phyloP scores from a whole-genome alignment of 768 basidiomycete genomes.

The Boletellus ananas region DNA sequence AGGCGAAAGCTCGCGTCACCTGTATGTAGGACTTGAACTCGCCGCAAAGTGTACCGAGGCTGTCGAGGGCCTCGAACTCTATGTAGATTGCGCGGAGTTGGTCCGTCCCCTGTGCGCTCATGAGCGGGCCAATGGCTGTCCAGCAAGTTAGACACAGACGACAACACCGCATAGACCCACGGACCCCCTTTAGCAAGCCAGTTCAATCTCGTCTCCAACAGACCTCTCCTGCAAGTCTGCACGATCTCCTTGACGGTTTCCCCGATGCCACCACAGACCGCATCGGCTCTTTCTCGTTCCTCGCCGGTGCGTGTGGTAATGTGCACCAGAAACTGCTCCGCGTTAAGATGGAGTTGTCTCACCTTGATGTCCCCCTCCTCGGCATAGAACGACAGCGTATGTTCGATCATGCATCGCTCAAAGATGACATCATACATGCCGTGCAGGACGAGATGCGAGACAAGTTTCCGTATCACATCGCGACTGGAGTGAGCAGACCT shows the following conservation, averaged over 20 bases:
- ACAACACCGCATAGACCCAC: slow-evolving; percentile 32
- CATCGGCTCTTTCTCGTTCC: slow-evolving; percentile 53
- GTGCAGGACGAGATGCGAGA: slow-evolving; percentile 54
- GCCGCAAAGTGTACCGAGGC: slow-evolving; percentile 47
- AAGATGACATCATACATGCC: slow-evolving; percentile 53
- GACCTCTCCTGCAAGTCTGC: slow-evolving; percentile 49
- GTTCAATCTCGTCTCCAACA: slow-evolving; percentile 42
- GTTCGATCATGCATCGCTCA: slow-evolving; percentile 50
- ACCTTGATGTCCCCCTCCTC: slow-evolving; percentile 44
- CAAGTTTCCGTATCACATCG: slow-evolving; percentile 43
- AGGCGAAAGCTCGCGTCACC: slow-evolving; percentile 31
- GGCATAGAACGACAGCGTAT: slow-evolving; percentile 51
- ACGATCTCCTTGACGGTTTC: slow-evolving; percentile 48
- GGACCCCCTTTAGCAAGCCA: slow-evolving; percentile 43
- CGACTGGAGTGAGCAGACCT: slow-evolving; percentile 41
- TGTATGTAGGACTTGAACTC: slow-evolving; percentile 63
- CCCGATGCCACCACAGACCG: slow-evolving; percentile 42
- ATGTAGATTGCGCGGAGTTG: slow-evolving; percentile 53
- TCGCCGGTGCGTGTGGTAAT: slow-evolving; percentile 45
- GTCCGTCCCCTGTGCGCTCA: slow-evolving; percentile 43
- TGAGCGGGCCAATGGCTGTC: slow-evolving; percentile 51
- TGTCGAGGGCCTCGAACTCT: slow-evolving; percentile 57
- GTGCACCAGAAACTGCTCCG: slow-evolving; percentile 53
- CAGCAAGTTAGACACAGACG: slow-evolving; percentile 15
- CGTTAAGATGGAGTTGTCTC: slow-evolving; percentile 30